Percentiles rank a stretch among this genome's conserved stretches.
Evolutionary conservation across 257 asterid genomes (phyloP).

Genomic region (Primulina eburnea): DNA sequence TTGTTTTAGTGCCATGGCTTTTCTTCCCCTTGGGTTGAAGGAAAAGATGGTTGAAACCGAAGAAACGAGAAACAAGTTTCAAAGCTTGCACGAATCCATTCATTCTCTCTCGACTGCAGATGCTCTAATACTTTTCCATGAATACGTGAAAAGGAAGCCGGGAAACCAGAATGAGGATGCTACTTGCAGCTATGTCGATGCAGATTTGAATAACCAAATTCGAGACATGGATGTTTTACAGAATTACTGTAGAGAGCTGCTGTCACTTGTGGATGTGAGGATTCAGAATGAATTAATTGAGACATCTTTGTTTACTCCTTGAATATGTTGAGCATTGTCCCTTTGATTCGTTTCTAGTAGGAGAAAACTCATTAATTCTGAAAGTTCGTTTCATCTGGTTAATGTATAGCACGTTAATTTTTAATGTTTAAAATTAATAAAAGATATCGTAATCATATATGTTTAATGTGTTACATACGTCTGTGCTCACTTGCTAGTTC

Average conservation of each 20-base stretch:
- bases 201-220: constrained; percentile 28
- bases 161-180: constrained; percentile 22
- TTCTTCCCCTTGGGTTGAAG: constrained; percentile 53
- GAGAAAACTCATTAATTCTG: too few relatives aligned
- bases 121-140: constrained; percentile 53
- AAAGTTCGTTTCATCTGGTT: too few relatives aligned
- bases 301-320: too few relatives aligned
- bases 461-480: too few relatives aligned
- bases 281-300: too few relatives aligned
- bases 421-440: too few relatives aligned
- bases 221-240: constrained; percentile 29
- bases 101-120: constrained; percentile 50
- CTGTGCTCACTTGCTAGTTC: too few relatives aligned
- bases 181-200: constrained; percentile 18
- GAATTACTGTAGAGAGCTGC: constrained; percentile 39
- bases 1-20: constrained; percentile 51
- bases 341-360: too few relatives aligned
- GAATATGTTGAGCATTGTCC: too few relatives aligned
- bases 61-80: constrained; percentile 51
- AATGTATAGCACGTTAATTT: too few relatives aligned
- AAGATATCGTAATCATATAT: too few relatives aligned
- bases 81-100: constrained; percentile 48
- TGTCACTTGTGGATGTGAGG: constrained; percentile 38
- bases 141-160: not conserved
- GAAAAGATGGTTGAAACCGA: constrained; percentile 58